phyloP scores from a whole-genome alignment of 768 basidiomycete genomes.

The Phylloporus arenicola region DNA sequence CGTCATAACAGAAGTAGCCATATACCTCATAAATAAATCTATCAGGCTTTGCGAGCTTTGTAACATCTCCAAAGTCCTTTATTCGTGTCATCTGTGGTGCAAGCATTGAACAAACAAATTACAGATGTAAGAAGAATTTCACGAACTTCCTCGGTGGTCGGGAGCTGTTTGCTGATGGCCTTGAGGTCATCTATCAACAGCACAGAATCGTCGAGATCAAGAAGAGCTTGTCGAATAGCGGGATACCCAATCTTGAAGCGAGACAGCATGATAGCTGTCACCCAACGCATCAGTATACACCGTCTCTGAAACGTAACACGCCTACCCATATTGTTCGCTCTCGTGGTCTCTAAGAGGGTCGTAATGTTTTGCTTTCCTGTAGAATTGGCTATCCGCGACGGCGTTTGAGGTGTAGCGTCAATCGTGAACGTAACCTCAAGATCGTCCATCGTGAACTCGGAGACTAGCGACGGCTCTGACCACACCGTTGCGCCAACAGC shows the following conservation, averaged over 20 bases:
- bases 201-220: conserved; percentile 64
- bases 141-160: conserved; percentile 75
- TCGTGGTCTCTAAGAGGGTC: conserved; percentile 71
- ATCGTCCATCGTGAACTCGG: conserved; percentile 58
- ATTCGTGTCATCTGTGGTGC: conserved; percentile 52
- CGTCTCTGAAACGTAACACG: conserved; percentile 10
- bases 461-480: conserved; percentile 45
- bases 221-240: conserved; percentile 64
- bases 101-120: background rate
- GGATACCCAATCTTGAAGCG: conserved; percentile 60
- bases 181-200: conserved; percentile 73
- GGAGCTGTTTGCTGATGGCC: conserved; percentile 67
- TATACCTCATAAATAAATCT: conserved; percentile 74
- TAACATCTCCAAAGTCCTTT: conserved; percentile 63
- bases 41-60: conserved; percentile 76
- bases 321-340: conserved; percentile 79
- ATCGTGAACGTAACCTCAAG: conserved; percentile 70
- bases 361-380: conserved; percentile 56
- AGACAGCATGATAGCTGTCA: conserved; percentile 76
- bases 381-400: conserved; percentile 37
- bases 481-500: conserved; percentile 57
- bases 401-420: conserved; percentile 39
- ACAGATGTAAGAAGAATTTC: background rate
- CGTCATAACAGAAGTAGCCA: background rate
- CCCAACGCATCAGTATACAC: conserved; percentile 2